Base-by-base conservation (phyloP, 805 yeast genomes). In the Myxozyma geophila region DNA sequence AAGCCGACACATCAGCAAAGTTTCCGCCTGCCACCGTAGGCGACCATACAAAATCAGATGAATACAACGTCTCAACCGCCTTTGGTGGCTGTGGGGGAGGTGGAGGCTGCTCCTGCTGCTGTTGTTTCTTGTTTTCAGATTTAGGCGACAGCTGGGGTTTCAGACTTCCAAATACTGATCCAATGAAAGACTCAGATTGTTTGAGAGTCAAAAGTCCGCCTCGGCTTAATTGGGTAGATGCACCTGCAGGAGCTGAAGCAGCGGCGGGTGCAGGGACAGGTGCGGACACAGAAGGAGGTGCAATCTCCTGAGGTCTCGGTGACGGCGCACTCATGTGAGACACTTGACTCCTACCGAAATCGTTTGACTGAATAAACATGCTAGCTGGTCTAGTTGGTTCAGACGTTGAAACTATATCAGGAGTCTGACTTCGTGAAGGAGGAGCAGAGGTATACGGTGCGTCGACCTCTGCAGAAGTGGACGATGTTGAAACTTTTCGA, bases 281-380 rank as follows among this genome's bases (percentile, higher is more conserved):
- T 28, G 28, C 28, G 5, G 28, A 28, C 28, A 28, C 28, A 5
- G 28, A 5, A 5, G 41, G 9, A 13, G 52, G 21, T 21, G 46
- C 28, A 2, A 37, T 4, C 35, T 33, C 15, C 41, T n/a, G 43
- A 33, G 57, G 15, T 23, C 10, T n/a, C 2, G 60, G 62, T 9
- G 66, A 62, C 4, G 63, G 59, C 33, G 62, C 43, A n/a, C 60
- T 28, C 28, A 28, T 28, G 5, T 28, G 28, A 28, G 28, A 28
- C 28, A 28, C 28, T 28, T 28, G 28, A 28, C 28, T 28, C 28
- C 28, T 28, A 28, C 28, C 28, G 5, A 28, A 28, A 28, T 28
- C 28, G 28, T 28, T 28, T 28, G 28, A 28, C 28, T 2, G 28
- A 28, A 28, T 28, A 5, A 28, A 21, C 17, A 23, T 36, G 28